phyloP scores from a whole-genome alignment of 768 basidiomycete species.

The Xerocomellus dryophilus region DNA sequence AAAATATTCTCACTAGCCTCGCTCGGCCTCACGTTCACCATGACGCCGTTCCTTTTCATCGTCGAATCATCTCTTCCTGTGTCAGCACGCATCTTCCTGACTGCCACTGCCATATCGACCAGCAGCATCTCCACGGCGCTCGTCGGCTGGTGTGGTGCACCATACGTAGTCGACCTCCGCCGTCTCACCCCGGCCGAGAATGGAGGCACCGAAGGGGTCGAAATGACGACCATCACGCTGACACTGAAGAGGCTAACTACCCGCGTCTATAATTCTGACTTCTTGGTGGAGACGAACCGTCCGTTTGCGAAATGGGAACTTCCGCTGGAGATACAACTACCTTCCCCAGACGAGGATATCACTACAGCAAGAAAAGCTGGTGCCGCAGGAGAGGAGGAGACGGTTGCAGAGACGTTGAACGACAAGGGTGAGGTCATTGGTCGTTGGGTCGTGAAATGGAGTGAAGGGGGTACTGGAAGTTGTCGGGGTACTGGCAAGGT shows the following conservation, averaged over 20 bases:
- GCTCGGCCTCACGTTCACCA: conserved; percentile 59
- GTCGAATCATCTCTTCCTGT: conserved; percentile 75
- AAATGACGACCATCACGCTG: conserved; percentile 68
- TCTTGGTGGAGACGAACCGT: conserved; percentile 62
- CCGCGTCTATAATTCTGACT: conserved; percentile 70
- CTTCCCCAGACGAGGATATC: conserved; percentile 35
- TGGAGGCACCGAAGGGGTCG: conserved; percentile 50
- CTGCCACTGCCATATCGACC: conserved; percentile 66
- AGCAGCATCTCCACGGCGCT: conserved; percentile 72
- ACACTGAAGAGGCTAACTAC: conserved; percentile 60
- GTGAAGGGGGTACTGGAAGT: conserved; percentile 56
- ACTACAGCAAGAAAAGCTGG: conserved; percentile 31
- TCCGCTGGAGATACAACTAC: conserved; percentile 49
- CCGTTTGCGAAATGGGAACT: conserved; percentile 84
- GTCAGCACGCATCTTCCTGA: conserved; percentile 64
- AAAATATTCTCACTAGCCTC: conserved; percentile 85
- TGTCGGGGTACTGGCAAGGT: conserved; percentile 65
- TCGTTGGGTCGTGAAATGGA: conserved; percentile 79
- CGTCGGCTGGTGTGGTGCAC: conserved; percentile 65
- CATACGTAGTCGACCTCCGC: conserved; percentile 69
- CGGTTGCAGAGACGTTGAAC: conserved; percentile 73
- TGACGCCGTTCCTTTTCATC: conserved; percentile 80
- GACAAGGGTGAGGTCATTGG: conserved; percentile 59
- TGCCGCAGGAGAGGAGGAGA: conserved; percentile 59
- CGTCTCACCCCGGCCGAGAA: conserved; percentile 44